A percentile compares a stretch with the other conserved stretches of the same genome.
These are phyloP conservation scores for Nemania sp. DNA, from an alignment of 2,329 filamentous ascomycete genomes.

Conservation along the genomic window DNA sequence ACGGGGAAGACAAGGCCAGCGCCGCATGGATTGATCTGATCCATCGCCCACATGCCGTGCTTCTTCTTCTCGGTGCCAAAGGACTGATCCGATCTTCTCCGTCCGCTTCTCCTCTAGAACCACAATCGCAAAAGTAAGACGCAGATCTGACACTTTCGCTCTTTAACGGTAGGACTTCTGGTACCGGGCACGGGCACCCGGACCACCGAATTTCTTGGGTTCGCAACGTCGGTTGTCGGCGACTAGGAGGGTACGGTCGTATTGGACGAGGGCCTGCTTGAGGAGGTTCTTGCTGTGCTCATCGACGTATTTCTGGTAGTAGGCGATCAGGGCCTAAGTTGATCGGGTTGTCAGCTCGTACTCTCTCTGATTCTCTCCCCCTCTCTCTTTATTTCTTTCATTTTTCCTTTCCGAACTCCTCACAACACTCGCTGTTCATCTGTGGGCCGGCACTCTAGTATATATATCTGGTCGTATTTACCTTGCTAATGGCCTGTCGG, in stretches of 20 bases:
- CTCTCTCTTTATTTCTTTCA: too few relatives aligned
- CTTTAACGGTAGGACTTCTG: conserved; percentile 99
- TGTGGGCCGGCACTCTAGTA: too few relatives aligned
- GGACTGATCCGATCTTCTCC: conserved; percentile 39
- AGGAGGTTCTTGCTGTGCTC: conserved; percentile 99
- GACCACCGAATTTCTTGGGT: conserved; percentile 97
- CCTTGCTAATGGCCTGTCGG: conserved; percentile 92
- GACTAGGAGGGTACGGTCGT: conserved; percentile 96
- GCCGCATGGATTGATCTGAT: conserved; percentile 26
- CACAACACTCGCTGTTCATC: too few relatives aligned
- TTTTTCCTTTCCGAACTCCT: too few relatives aligned
- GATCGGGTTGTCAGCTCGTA: conserved; percentile 4
- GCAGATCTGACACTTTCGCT: conserved; percentile 13
- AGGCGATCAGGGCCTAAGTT: conserved; percentile 72
- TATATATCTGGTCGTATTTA: conserved; percentile 11
- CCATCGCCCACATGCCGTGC: conserved; percentile 31
- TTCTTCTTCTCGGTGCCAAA: conserved; percentile 41
- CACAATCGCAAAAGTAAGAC: conserved; percentile 31
- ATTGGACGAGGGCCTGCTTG: conserved; percentile 94
- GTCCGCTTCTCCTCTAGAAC: conserved; percentile 26
- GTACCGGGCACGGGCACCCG: conserved; percentile 93
- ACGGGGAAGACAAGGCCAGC: conserved; percentile 29
- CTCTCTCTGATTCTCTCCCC: not conserved
- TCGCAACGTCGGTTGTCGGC: conserved; percentile 99
- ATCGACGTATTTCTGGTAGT: conserved; percentile 99